These are phyloP conservation scores for Flaveria floridana DNA, from an alignment of 140 eudicot genomes.

Conservation along the genomic window DNA sequence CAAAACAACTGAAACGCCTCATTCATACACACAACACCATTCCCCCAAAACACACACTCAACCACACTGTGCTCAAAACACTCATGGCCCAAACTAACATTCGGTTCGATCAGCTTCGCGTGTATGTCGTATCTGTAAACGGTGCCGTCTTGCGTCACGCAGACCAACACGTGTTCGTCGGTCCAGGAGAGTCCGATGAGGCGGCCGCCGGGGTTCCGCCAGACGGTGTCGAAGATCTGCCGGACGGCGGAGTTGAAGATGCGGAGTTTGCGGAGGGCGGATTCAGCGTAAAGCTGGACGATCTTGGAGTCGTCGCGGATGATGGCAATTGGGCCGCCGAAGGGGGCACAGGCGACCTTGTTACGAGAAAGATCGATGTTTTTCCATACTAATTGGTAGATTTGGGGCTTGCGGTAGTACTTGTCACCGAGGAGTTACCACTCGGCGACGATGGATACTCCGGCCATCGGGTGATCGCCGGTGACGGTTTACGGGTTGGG, in stretches of 20 bases:
- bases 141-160: no score
- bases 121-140: no score
- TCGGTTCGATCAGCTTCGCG: no score
- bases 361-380: conserved; percentile 82
- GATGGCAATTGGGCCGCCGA: conserved; percentile 93
- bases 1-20: conserved; percentile 71
- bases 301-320: conserved; percentile 96
- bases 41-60: conserved; percentile 96
- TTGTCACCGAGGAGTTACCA: conserved; percentile 92
- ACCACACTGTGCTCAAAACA: no score
- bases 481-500: no score
- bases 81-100: no score
- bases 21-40: conserved; percentile 83
- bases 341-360: conserved; percentile 89
- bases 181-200: no score
- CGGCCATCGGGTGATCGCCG: no score
- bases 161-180: no score
- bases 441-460: no score
- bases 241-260: conserved; percentile 85
- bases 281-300: conserved; percentile 94
- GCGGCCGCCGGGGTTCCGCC: no score
- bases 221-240: conserved; percentile 64
- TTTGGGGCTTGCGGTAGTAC: conserved; percentile 82
- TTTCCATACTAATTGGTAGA: conserved; percentile 79
- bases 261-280: conserved; percentile 95